Evolutionary conservation across 2,329 filamentous ascomycete species (phyloP).

Genomic region (Diplodia mutila): DNA sequence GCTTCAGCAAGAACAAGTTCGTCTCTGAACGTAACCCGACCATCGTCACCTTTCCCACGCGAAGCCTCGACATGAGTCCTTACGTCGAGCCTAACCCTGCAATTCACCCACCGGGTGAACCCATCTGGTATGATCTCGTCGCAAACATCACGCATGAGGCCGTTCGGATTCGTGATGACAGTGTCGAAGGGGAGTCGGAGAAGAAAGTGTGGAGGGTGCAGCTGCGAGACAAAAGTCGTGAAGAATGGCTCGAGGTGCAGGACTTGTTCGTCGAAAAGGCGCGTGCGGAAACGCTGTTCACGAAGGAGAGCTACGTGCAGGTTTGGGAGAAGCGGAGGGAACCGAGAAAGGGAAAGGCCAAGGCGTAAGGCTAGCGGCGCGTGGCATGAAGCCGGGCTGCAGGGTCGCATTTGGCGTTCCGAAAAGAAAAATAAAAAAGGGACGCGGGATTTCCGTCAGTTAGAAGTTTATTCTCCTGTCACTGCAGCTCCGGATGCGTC

Average conservation of each 20-base stretch:
- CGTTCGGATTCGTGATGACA: conserved; percentile 74
- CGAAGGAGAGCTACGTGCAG: conserved; percentile 93
- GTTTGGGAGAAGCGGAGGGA: conserved; percentile 86
- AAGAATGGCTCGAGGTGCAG: conserved; percentile 91
- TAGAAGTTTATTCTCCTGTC: not conserved
- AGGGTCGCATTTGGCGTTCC: not conserved
- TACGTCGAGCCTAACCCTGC: conserved; percentile 87
- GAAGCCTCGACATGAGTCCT: conserved; percentile 81
- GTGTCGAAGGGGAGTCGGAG: conserved; percentile 86
- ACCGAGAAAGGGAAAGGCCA: conserved; percentile 45
- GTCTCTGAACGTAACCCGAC: conserved; percentile 95
- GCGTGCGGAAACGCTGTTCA: conserved; percentile 85
- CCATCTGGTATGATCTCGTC: conserved; percentile 92
- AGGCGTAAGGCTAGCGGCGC: not conserved
- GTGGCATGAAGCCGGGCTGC: not conserved
- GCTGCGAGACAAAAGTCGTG: conserved; percentile 75
- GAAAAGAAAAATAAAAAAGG: not conserved
- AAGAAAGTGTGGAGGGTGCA: conserved; percentile 96
- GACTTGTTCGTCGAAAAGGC: conserved; percentile 91
- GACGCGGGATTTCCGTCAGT: not conserved
- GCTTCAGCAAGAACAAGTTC: conserved; percentile 96
- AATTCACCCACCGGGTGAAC: conserved; percentile 72
- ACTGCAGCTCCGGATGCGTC: not conserved
- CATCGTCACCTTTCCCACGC: conserved; percentile 92
- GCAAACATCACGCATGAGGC: conserved; percentile 92